A percentile compares a stretch with the other conserved stretches of the same genome.
These are phyloP conservation scores for Rhizopogon hawkerae DNA, from an alignment of 1,284 basidiomycete species.

Conservation along the genomic window DNA sequence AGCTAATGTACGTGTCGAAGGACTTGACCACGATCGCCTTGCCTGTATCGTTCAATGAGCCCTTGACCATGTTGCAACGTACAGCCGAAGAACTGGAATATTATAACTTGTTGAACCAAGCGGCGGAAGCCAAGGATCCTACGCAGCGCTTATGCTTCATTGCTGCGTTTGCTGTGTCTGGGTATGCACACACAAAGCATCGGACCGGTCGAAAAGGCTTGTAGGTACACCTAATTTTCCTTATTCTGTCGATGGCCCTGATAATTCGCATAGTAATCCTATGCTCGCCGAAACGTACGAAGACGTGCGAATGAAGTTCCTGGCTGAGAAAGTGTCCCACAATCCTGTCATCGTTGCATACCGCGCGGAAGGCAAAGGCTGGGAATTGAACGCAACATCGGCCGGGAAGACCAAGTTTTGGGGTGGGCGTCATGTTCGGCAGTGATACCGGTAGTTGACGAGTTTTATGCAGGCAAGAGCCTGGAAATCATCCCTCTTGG, in stretches of 20 bases:
- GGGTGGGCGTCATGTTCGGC: constrained; percentile 43
- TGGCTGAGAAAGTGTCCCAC: constrained; percentile 85
- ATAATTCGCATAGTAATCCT: constrained; percentile 54
- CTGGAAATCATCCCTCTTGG: constrained; percentile 78
- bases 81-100: constrained; percentile 83
- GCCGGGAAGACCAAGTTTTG: constrained; percentile 83
- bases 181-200: constrained; percentile 74
- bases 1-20: constrained; percentile 30
- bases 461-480: constrained; percentile 56
- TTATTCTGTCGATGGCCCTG: not conserved
- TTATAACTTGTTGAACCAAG: constrained; percentile 58
- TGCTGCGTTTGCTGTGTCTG: constrained; percentile 77
- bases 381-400: constrained; percentile 66
- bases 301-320: constrained; percentile 68
- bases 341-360: constrained; percentile 79
- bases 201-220: constrained; percentile 72
- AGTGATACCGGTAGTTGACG: constrained; percentile 6
- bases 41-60: constrained; percentile 86
- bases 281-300: constrained; percentile 88
- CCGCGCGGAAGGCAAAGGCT: constrained; percentile 70
- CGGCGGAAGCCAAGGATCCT: constrained; percentile 53
- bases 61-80: constrained; percentile 73
- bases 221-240: constrained; percentile 5
- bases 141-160: constrained; percentile 70
- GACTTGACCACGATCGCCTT: constrained; percentile 80